Evolutionary conservation across 805 yeast genomes (phyloP), one percentile per base, ranked within the genome.

Genomic region (Alloascoidea hylecoeti): DNA sequence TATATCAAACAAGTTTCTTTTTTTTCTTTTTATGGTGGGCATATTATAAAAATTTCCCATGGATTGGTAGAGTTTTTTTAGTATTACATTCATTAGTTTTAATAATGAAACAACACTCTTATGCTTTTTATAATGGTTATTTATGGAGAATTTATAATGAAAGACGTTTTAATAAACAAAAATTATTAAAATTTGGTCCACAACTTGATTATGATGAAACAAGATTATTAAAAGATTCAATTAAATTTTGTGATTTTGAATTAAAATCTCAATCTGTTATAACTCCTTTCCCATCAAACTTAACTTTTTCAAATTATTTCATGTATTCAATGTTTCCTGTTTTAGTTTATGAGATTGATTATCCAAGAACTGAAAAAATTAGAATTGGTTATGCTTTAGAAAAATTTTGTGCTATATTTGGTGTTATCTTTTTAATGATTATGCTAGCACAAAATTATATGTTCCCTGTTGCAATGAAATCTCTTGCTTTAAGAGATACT

Each of bases 21-120:
- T 39, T 57, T 5, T 66, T 69, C 39, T 81, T 73, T 61, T 51
- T 77, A 34, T 56, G 62, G 44, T 63, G 73, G 49, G 73, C 92
- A 3, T 72, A 77, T 34, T 52, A 52, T 36, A 55, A 61, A 52
- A 60, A 66, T 33, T 81, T 70, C 49, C 85, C 94, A 9, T 92
- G 98, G 98, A 81, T 88, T 37, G 95, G 85, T 2, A 76, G 77
- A 50, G 88, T 88, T 34, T 92, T 84, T 49, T 58, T 92, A 44
- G 70, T 84, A 42, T 61, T 92, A 38, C 98, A 92, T 53, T 73
- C 86, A 6, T 63, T 85, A 36, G 97, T 92, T 2, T 63, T 86
- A 45, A 53, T 94, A 47, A 92, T 92, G 99, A 92, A 92, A 54
- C 79, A 80, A 75, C 97, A 92, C 55, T 86, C 97, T 2, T 92